Conservation (phyloP, 2,329 filamentous ascomycete species). For the Coniochaeta prunicola region DNA sequence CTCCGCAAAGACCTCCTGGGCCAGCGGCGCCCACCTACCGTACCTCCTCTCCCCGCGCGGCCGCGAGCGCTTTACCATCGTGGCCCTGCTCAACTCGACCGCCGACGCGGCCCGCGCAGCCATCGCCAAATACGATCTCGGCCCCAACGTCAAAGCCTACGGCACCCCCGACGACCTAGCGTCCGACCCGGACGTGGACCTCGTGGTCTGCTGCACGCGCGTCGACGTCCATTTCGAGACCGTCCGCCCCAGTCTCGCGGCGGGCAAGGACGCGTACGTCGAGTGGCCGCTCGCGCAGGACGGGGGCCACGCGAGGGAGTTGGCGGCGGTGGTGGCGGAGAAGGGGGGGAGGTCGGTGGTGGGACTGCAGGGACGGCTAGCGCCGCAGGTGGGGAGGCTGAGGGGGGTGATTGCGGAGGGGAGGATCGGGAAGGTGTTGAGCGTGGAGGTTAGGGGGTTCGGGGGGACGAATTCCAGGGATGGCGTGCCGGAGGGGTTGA, state of each 20-base stretch:
- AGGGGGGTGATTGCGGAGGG: slow-evolving; percentile 35
- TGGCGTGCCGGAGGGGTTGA: slow-evolving; percentile 22
- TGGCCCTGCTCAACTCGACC: slow-evolving; percentile 45
- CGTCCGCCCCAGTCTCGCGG: slow-evolving; percentile 36
- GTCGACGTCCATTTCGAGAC: slow-evolving; percentile 44
- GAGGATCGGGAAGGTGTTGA: slow-evolving; percentile 43
- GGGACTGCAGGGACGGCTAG: slow-evolving; percentile 41
- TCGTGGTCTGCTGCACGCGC: slow-evolving; percentile 47
- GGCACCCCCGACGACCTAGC: slow-evolving; percentile 36
- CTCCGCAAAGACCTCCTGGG: slow-evolving; percentile 45
- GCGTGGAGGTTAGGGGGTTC: slow-evolving; percentile 34
- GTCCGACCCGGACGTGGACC: slow-evolving; percentile 39
- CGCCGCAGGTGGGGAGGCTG: slow-evolving; percentile 35
- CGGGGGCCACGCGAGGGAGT: slow-evolving; percentile 27
- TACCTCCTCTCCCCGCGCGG: slow-evolving; percentile 44
- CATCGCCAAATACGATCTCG: slow-evolving; percentile 33
- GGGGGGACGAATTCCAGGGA: slow-evolving; percentile 28
- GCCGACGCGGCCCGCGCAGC: slow-evolving; percentile 34
- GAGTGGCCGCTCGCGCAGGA: slow-evolving; percentile 52
- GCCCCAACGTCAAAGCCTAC: slow-evolving; percentile 35
- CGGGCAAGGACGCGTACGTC: slow-evolving; percentile 45
- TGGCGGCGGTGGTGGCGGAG: slow-evolving; percentile 26
- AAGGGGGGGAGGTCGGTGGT: slow-evolving; percentile 32
- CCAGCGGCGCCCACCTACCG: slow-evolving; percentile 47
- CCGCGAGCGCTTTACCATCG: slow-evolving; percentile 36